Evolutionary conservation across 306 rosid species (phyloP).

Genomic region (Urtica urens): DNA sequence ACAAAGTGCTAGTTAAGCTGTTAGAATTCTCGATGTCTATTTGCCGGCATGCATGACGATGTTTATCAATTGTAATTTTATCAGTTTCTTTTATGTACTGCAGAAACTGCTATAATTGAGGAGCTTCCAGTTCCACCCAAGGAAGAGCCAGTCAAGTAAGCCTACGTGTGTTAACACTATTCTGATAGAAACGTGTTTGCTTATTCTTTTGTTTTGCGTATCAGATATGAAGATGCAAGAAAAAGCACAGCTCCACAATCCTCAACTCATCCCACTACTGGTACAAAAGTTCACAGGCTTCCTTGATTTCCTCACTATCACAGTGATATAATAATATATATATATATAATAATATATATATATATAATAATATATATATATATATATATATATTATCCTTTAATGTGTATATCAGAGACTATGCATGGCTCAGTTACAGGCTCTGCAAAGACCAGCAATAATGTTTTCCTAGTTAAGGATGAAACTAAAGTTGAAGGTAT

Average conservation of each 20-base stretch:
- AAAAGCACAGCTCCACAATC: constrained; percentile 29
- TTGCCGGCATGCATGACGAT: no score
- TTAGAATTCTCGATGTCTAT: no score
- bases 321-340: no score
- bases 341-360: no score
- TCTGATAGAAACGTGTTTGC: constrained; percentile 6
- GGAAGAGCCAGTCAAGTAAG: no score
- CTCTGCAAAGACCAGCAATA: constrained; percentile 42
- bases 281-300: constrained; percentile 27
- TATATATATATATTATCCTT: background rate
- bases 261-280: constrained; percentile 37
- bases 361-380: no score
- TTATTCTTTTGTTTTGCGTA: constrained; percentile 16
- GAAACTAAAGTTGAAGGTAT: constrained; percentile 55
- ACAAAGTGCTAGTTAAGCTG: no score
- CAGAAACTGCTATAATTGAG: constrained; percentile 42
- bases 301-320: background rate
- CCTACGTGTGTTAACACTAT: no score
- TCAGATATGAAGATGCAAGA: constrained; percentile 53
- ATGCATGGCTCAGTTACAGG: constrained; percentile 26
- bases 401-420: constrained; percentile 9
- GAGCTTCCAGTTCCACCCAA: constrained; percentile 51
- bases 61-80: no score
- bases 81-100: constrained; percentile 14
- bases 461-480: constrained; percentile 28